These are phyloP conservation scores for Halophytophthora polymorphica DNA, from an alignment of 352 stramenopile species.

Conservation along the genomic window DNA sequence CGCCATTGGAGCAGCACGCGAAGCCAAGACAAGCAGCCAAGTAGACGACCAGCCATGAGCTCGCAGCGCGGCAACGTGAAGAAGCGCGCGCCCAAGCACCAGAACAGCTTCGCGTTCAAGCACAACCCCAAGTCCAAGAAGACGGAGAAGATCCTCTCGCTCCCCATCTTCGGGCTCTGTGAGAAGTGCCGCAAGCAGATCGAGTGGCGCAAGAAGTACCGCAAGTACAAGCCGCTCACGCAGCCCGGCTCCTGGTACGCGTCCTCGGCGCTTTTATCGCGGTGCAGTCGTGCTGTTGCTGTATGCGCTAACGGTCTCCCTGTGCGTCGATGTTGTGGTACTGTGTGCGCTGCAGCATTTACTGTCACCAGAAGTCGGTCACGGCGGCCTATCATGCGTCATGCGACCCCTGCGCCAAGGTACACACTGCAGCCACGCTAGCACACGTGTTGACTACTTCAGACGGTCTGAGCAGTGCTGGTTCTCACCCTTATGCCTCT, in stretches of 20 bases:
- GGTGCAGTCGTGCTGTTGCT: not conserved
- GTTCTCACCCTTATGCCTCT: not conserved
- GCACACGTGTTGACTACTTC: not conserved
- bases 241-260: conserved; percentile 89
- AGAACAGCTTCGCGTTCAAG: conserved; percentile 98
- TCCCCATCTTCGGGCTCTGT: conserved; percentile 92
- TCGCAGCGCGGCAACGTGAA: conserved; percentile 81
- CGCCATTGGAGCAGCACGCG: not conserved
- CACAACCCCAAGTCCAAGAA: conserved; percentile 99
- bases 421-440: conserved; percentile 9
- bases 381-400: conserved; percentile 93
- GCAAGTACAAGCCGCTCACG: conserved; percentile 97
- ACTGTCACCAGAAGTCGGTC: conserved; percentile 91
- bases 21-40: not conserved
- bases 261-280: not conserved
- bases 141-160: conserved; percentile 91
- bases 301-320: not conserved
- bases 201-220: conserved; percentile 98
- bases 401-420: conserved; percentile 89
- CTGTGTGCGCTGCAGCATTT: conserved; percentile 60
- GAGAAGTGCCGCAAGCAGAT: conserved; percentile 95
- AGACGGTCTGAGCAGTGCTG: not conserved
- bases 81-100: conserved; percentile 91
- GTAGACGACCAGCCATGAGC: conserved; percentile 57
- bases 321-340: not conserved